phyloP scores from a whole-genome alignment of 78 protist species.

The Corallochytrium limacisporum region DNA sequence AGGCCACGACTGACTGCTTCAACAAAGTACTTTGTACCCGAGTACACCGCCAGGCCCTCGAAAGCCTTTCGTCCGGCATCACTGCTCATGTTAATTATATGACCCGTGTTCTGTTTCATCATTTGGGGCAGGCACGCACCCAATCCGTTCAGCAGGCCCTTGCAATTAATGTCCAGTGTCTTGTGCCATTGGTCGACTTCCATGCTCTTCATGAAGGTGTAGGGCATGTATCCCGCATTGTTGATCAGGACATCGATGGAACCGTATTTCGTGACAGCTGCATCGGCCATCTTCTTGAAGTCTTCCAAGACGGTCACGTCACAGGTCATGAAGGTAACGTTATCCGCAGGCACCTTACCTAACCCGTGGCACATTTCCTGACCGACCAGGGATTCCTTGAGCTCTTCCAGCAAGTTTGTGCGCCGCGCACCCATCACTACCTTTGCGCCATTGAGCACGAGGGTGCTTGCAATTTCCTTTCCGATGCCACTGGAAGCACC shows the following conservation, averaged over 20 bases:
- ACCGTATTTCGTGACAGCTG: too few relatives aligned
- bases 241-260: background rate
- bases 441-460: too few relatives aligned
- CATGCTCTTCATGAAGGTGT: background rate
- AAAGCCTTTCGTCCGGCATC: conserved; percentile 19
- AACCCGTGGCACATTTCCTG: too few relatives aligned
- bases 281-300: too few relatives aligned
- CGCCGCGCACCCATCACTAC: too few relatives aligned
- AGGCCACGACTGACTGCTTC: conserved; percentile 6
- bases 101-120: background rate
- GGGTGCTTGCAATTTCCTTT: too few relatives aligned
- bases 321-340: too few relatives aligned
- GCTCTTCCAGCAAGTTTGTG: too few relatives aligned
- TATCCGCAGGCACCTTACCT: too few relatives aligned
- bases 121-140: conserved; percentile 6
- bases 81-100: background rate
- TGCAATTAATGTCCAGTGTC: conserved; percentile 9
- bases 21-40: background rate
- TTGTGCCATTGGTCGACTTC: conserved; percentile 1
- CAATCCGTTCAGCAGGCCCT: background rate
- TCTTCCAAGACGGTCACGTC: too few relatives aligned
- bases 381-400: too few relatives aligned
- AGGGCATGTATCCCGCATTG: conserved; percentile 10
- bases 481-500: too few relatives aligned
- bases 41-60: conserved; percentile 15